Base-by-base conservation (phyloP, 1,139 yeast genomes). In the Groenewaldozyma sp. region DNA sequence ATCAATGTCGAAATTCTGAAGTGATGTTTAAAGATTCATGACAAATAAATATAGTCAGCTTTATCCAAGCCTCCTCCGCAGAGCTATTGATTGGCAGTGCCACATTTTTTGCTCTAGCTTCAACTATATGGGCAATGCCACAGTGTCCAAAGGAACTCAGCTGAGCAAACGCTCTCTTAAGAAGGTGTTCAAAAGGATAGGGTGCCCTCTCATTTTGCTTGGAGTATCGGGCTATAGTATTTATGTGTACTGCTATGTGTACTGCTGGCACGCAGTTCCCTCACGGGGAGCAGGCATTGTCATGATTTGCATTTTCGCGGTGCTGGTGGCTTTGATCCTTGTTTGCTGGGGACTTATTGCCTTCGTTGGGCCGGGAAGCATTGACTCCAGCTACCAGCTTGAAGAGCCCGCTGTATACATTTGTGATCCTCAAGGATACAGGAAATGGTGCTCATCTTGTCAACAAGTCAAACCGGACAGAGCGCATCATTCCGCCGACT, bases 381-480 rank as follows among this genome's bases (percentile, higher is more conserved):
- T 54, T 14, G 22, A 34, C 22, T 20, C 24, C 11, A 37, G 26
- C 7, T 22, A 37, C 26, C 43, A 42, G 7, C 35, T 34, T 11
- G 38, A 36, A 14, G 35, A 38, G 19, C 58, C 59, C 2, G 48
- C 45, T 2, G 52, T 52, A 1, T 65, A 59, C 42, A 37, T 55
- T 38, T 62, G 68, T 34, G 68, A 61, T 31, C 54, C 59, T n/a
- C 56, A 59, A 49, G 76, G 73, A 41, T 67, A 65, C 31, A 71
- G 71, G 44, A 63, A 82, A 36, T 76, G 71, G 57, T 83, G 97
- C 56, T 68, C 73, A 27, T 76, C 76, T 44, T 91, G 98, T 60
- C 60, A 69, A 36, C 75, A 71, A 6, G 77, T 91, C 77, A 91
- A 91, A 56, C 96, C 96, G 0, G 95, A 86, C 55, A 66, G 97